Evolutionary conservation across 108 stramenopile genomes (phyloP), one percentile per base, ranked within the genome.

Genomic region (Cyclotella choctawhatcheeana): DNA sequence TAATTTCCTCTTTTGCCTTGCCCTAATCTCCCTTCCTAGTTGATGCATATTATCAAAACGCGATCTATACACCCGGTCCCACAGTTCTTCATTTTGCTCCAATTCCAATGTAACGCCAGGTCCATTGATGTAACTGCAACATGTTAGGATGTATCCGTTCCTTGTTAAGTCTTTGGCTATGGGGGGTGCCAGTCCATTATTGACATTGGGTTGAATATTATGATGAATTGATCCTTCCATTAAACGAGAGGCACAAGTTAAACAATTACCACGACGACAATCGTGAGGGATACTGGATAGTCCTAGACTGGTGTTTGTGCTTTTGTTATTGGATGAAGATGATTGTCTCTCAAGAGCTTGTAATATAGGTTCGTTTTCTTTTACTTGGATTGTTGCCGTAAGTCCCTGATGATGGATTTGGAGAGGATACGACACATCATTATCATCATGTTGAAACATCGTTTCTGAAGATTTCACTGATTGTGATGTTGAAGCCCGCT

Each of bases 181-280:
- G 24, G 78, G 33, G 0, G 91, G 89, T 37, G 89, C 80, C 13
- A 90, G 70, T 3, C 91, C 91, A 55, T 89, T 86, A 44, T 84
- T 63, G 2, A 68, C 43, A 26, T 71, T 76, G 10, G 58, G 67
- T 30, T 35, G 52, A 1, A 73, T 52, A 33, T 67, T 63, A 26
- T 48, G 43, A 10, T 71, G 48, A 5, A 12, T 2, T 1, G 31
- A 2, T 18, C 18, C 8, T 21, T 71, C 12, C 1, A 43, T 43
- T 21, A 60, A 35, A 32, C 65, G 64, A 30, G 85, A 84, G 18
- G 86, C 68, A 71, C 91, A 92, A 2, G 91, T 88, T 53, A 92
- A 67, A 48, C 91, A 92, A 71, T 88, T 90, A 0, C 91, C 91
- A 10, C 89, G 77, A 12, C 88, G 84, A 66, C 91, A 92, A 52